A percentile compares a stretch with the other conserved stretches of the same genome.
Evolutionary conservation across 768 basidiomycete genomes (phyloP).

Genomic region (Multifurca ochricompacta): DNA sequence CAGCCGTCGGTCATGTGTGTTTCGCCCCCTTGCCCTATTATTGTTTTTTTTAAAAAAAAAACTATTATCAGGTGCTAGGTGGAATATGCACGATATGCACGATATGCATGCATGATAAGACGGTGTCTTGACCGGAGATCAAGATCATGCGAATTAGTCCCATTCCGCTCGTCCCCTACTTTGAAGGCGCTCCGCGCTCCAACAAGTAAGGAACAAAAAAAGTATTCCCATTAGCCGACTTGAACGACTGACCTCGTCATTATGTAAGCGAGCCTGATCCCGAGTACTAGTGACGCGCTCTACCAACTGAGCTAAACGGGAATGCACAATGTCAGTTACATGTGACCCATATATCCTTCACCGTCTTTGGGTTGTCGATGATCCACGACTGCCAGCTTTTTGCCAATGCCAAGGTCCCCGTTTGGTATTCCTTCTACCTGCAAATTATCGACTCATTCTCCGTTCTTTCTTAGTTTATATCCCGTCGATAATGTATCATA

Average conservation of each 20-base stretch:
- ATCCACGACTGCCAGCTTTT: neutral
- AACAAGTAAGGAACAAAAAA: neutral
- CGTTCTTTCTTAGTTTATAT: neutral
- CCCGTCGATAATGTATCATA: neutral
- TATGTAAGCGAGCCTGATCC: neutral
- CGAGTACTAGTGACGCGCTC: conserved; percentile 58
- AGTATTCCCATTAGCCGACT: conserved; percentile 39
- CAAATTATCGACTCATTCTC: neutral
- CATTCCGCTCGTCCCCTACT: neutral
- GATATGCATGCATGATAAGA: too few relatives aligned
- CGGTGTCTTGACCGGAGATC: conserved; percentile 3
- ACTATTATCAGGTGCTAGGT: too few relatives aligned
- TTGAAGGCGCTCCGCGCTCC: conserved; percentile 8
- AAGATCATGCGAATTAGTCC: neutral
- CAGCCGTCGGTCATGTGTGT: too few relatives aligned
- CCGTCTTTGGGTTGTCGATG: neutral
- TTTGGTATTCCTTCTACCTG: neutral
- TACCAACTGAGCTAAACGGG: conserved; percentile 38
- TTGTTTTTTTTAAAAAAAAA: too few relatives aligned
- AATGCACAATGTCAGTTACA: neutral
- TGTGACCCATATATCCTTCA: neutral
- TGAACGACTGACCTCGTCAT: conserved; percentile 65
- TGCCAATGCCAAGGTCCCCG: neutral
- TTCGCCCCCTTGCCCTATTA: neutral
- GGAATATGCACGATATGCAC: neutral